Conservation (phyloP, 371 early-diverging fungal species). For the Rhizopus sp. region DNA sequence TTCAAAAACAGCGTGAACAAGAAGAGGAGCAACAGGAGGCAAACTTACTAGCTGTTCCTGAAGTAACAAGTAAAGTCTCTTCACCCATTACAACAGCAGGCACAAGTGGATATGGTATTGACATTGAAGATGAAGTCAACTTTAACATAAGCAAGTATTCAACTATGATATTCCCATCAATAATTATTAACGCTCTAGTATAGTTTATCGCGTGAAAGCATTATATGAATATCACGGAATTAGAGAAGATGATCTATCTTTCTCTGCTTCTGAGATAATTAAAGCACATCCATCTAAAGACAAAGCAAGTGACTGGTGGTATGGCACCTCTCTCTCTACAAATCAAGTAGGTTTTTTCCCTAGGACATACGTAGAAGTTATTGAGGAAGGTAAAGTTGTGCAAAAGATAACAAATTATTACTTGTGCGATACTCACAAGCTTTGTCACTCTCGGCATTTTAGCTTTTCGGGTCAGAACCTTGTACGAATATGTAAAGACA, state of each 20-base stretch:
- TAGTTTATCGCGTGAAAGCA: slow-evolving; percentile 48
- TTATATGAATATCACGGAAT: slow-evolving; percentile 51
- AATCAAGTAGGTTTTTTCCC: slow-evolving; percentile 46
- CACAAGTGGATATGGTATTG: slow-evolving; percentile 46
- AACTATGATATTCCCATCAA: background rate
- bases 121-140: slow-evolving; percentile 53
- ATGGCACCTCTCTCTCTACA: slow-evolving; percentile 38
- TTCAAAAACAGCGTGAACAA: slow-evolving; percentile 8
- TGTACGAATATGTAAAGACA: slow-evolving; percentile 43
- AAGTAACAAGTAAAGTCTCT: background rate
- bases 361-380: slow-evolving; percentile 46
- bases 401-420: background rate
- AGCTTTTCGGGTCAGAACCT: slow-evolving; percentile 50
- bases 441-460: background rate
- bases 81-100: slow-evolving; percentile 32
- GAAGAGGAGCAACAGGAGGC: slow-evolving; percentile 2
- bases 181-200: background rate
- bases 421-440: background rate
- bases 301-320: slow-evolving; percentile 51
- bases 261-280: slow-evolving; percentile 45
- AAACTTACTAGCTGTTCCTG: background rate
- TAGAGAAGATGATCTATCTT: slow-evolving; percentile 49
- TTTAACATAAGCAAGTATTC: slow-evolving; percentile 41
- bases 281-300: slow-evolving; percentile 60
- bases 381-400: slow-evolving; percentile 41